Percentiles rank a stretch among this genome's conserved stretches.
phyloP scores from a whole-genome alignment of 768 basidiomycete genomes.

The Lactarius hatsudake region DNA sequence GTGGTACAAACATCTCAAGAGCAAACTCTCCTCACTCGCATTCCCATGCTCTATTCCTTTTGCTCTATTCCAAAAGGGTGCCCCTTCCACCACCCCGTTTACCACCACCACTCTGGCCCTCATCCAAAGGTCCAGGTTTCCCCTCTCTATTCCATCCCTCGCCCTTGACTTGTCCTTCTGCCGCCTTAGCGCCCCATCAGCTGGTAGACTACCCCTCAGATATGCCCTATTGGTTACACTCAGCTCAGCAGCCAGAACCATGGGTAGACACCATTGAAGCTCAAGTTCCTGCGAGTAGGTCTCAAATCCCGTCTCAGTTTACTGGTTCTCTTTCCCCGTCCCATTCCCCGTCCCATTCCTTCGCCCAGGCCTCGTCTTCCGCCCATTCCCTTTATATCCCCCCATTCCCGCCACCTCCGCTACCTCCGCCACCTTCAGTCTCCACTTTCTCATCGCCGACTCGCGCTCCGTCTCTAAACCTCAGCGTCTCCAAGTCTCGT shows the following conservation, averaged over 20 bases:
- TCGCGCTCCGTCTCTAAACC: not conserved
- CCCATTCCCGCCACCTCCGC: not conserved
- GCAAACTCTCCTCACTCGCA: not conserved
- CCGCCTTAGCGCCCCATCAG: not conserved
- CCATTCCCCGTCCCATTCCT: not conserved
- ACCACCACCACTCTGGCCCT: slow-evolving; percentile 3
- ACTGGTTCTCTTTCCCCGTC: not conserved
- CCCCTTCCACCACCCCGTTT: not conserved
- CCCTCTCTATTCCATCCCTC: not conserved
- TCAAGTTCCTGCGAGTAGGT: too few species aligned
- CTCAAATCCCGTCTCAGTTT: not conserved
- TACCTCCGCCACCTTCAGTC: not conserved
- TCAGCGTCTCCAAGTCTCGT: not conserved
- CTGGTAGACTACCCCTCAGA: not conserved
- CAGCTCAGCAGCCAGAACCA: not conserved
- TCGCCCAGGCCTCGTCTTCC: not conserved
- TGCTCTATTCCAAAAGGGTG: not conserved
- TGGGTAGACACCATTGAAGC: not conserved
- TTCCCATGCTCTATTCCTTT: not conserved
- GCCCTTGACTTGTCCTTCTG: not conserved
- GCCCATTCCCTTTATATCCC: not conserved
- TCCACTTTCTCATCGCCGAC: not conserved
- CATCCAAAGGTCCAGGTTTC: not conserved
- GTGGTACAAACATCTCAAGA: not conserved
- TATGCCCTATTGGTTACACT: not conserved